phyloP scores from a whole-genome alignment of 2,329 filamentous ascomycete genomes.

The Penicillium sp. region DNA sequence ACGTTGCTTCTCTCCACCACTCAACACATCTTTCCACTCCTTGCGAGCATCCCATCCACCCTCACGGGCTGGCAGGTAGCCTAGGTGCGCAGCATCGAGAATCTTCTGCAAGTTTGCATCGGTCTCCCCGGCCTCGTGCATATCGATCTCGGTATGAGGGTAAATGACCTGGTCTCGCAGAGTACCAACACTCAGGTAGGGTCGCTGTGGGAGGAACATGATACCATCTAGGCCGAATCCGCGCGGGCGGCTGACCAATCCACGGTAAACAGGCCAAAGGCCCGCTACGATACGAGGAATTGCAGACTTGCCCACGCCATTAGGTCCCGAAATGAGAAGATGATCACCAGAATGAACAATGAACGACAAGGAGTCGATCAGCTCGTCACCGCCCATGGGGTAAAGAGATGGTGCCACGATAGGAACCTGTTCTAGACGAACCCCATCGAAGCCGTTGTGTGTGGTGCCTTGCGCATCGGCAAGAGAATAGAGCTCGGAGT shows the following conservation, averaged over 20 bases:
- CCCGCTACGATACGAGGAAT: slow-evolving; percentile 91
- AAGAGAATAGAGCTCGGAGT: slow-evolving; percentile 81
- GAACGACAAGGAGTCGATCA: slow-evolving; percentile 84
- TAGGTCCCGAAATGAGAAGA: slow-evolving; percentile 89
- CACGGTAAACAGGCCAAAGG: slow-evolving; percentile 93
- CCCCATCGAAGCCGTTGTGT: slow-evolving; percentile 91
- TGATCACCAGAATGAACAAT: slow-evolving; percentile 90
- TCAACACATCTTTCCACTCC: slow-evolving; percentile 98
- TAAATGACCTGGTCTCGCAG: slow-evolving; percentile 97
- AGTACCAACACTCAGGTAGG: slow-evolving; percentile 89
- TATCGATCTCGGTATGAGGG: slow-evolving; percentile 90
- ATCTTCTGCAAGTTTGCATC: slow-evolving; percentile 77
- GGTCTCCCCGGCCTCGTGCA: slow-evolving; percentile 75
- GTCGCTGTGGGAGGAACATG: slow-evolving; percentile 95
- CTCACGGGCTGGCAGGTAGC: slow-evolving; percentile 87
- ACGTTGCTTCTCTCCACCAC: slow-evolving; percentile 93
- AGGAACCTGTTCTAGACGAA: slow-evolving; percentile 89
- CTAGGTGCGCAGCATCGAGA: slow-evolving; percentile 79
- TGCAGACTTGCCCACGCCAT: slow-evolving; percentile 90
- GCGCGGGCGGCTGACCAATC: slow-evolving; percentile 84
- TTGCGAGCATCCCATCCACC: slow-evolving; percentile 96
- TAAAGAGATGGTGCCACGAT: slow-evolving; percentile 85
- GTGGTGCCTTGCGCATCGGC: slow-evolving; percentile 91
- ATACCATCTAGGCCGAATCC: slow-evolving; percentile 77
- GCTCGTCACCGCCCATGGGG: slow-evolving; percentile 86